Percentiles rank a stretch among this genome's conserved stretches.
Evolutionary conservation across 2,329 filamentous ascomycete species (phyloP).

Genomic region (Ophiostoma himal-ulmi): DNA sequence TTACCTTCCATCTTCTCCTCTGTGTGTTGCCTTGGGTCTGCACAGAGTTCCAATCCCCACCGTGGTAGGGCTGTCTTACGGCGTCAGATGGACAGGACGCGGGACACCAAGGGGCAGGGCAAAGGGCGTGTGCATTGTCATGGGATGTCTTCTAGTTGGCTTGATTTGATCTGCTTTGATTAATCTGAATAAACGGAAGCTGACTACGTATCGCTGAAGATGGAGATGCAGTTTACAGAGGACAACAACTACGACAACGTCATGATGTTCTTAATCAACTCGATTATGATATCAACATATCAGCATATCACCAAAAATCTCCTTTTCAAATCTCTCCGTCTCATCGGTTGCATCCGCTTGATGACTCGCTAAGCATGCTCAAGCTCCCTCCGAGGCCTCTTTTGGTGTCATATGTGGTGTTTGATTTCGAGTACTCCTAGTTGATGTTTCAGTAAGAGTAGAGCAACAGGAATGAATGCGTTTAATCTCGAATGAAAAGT

Average conservation of each 20-base stretch:
- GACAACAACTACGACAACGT: neutral
- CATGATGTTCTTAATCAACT: neutral
- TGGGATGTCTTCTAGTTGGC: neutral
- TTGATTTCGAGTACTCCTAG: no score
- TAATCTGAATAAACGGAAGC: no score
- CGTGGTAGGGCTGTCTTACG: conserved; percentile 10
- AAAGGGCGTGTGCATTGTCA: conserved; percentile 9
- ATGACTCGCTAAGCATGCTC: neutral
- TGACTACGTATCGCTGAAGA: no score
- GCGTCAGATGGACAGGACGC: neutral
- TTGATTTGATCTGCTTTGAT: neutral
- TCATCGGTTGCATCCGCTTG: neutral
- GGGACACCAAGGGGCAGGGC: neutral
- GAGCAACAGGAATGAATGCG: neutral
- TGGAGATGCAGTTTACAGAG: neutral
- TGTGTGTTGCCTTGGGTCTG: neutral
- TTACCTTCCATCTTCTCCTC: neutral
- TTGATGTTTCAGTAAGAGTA: neutral
- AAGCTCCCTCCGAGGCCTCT: neutral
- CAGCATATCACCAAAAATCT: neutral
- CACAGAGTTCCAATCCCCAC: neutral
- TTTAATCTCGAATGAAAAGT: neutral
- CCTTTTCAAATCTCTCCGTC: neutral
- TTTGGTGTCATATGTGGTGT: neutral
- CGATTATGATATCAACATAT: neutral